Evolutionary conservation across 75 land plant species (phyloP).

Genomic region (Ceratopteris richardii): DNA sequence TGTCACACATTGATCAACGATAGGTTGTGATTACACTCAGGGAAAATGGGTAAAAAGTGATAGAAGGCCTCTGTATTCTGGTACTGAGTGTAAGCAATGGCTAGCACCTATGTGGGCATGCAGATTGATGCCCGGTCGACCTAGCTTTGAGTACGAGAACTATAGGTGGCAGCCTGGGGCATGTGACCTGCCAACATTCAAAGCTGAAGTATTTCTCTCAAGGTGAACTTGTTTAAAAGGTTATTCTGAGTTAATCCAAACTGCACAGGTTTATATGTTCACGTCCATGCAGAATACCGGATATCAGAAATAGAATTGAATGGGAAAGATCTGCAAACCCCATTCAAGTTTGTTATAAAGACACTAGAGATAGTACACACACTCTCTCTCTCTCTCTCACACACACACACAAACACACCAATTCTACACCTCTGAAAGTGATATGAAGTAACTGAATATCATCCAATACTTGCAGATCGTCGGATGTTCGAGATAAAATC

Average conservation of each 20-base stretch:
- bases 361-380: no score
- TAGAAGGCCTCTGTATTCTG: slow-evolving; percentile 58
- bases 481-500: no score
- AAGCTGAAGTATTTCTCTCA: slow-evolving; percentile 34
- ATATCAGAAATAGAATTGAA: background rate
- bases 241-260: background rate
- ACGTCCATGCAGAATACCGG: background rate
- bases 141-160: slow-evolving; percentile 61
- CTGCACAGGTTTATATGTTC: background rate
- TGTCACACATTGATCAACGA: no score
- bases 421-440: no score
- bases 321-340: background rate
- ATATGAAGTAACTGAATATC: no score
- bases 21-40: slow-evolving; percentile 65
- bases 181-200: slow-evolving; percentile 68
- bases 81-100: slow-evolving; percentile 62
- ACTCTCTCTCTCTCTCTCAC: no score
- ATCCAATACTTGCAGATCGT: no score
- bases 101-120: slow-evolving; percentile 83
- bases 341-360: no score
- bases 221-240: background rate
- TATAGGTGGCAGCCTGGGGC: slow-evolving; percentile 72
- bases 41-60: slow-evolving; percentile 76
- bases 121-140: slow-evolving; percentile 46
- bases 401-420: no score